A percentile compares a stretch with the other conserved stretches of the same genome.
Evolutionary conservation across 164 flowering plant genomes (phyloP).

Genomic region (Malania oleifera): DNA sequence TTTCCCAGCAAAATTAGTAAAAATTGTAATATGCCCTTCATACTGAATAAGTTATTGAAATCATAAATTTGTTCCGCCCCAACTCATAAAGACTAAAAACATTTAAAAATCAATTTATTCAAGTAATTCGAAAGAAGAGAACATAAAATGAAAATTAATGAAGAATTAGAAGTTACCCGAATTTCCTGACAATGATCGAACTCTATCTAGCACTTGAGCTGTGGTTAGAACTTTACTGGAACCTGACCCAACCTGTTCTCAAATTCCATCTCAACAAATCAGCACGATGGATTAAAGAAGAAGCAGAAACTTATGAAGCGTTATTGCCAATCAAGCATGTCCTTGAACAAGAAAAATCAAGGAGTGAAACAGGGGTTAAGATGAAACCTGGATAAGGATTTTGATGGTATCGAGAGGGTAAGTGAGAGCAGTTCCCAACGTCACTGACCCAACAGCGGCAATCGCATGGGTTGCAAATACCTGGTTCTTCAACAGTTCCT

Average conservation of each 20-base stretch:
- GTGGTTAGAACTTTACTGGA: conserved; percentile 23
- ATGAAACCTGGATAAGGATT: conserved; percentile 64
- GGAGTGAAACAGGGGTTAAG: not conserved
- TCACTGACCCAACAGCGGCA: conserved; percentile 63
- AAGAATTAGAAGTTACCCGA: conserved; percentile 17
- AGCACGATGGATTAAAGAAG: too few species aligned
- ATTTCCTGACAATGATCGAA: conserved; percentile 28
- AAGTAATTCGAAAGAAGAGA: not conserved
- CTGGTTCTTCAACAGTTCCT: conserved; percentile 42
- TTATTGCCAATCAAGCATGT: too few species aligned
- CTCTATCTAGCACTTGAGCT: conserved; percentile 22
- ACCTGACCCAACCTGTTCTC: conserved; percentile 36
- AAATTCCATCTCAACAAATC: too few species aligned
- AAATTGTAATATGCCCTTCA: too few species aligned
- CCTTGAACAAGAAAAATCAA: too few species aligned
- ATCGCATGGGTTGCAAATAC: conserved; percentile 56
- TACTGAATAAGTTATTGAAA: too few species aligned
- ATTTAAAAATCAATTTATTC: too few species aligned
- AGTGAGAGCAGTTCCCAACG: conserved; percentile 46
- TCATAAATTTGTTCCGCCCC: too few species aligned
- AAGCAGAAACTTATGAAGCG: too few species aligned
- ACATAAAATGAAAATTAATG: not conserved
- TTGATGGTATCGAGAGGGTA: conserved; percentile 87
- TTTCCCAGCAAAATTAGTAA: too few species aligned
- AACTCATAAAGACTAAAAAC: too few species aligned